Conservation (phyloP, 192 early-diverging fungal genomes). For the Dimargaris xerosporica region DNA sequence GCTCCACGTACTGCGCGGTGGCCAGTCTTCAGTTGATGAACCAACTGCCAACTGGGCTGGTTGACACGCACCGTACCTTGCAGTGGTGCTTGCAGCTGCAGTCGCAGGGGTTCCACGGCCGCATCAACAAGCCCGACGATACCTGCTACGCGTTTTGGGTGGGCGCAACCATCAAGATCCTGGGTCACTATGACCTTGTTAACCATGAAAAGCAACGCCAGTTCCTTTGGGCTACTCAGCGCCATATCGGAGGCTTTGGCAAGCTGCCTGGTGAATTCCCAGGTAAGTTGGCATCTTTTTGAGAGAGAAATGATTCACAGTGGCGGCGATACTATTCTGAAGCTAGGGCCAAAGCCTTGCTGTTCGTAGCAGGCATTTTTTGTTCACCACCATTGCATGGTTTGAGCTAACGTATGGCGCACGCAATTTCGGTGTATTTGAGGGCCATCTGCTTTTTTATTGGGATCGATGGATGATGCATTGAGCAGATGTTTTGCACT, state of each 20-base stretch:
- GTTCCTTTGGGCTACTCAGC: slow-evolving; percentile 13
- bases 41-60: slow-evolving; percentile 29
- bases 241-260: slow-evolving; percentile 40
- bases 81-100: slow-evolving; percentile 74
- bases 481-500: slow-evolving; percentile 68
- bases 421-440: too few species aligned
- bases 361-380: too few species aligned
- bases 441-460: too few species aligned
- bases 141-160: slow-evolving; percentile 99
- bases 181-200: not conserved
- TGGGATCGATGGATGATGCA: too few species aligned
- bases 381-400: too few species aligned
- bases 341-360: too few species aligned
- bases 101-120: slow-evolving; percentile 74
- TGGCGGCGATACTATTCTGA: too few species aligned
- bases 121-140: slow-evolving; percentile 73
- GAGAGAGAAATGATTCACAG: too few species aligned
- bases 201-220: not conserved
- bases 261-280: slow-evolving; percentile 34
- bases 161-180: slow-evolving; percentile 59
- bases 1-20: slow-evolving; percentile 77
- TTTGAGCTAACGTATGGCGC: too few species aligned
- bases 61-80: slow-evolving; percentile 34
- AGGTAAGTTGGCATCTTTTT: too few species aligned
- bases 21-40: slow-evolving; percentile 65